These are phyloP conservation scores for Neospora caninum DNA, from an alignment of 169 alveolate species.

Conservation along the genomic window DNA sequence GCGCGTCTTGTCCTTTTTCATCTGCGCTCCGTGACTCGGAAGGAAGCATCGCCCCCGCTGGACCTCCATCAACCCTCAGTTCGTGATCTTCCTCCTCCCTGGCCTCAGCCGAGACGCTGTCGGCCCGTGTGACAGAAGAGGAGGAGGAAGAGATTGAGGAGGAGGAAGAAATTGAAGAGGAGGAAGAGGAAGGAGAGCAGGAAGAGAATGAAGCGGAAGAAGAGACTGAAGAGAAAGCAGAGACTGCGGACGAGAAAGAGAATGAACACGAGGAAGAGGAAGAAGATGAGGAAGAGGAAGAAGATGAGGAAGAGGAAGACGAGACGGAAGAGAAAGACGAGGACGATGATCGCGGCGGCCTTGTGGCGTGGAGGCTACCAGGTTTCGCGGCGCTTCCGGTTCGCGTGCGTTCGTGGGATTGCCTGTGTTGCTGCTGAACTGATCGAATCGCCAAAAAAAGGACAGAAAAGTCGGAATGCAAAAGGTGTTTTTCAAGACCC, in stretches of 20 bases:
- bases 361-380: no score
- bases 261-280: background rate
- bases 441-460: background rate
- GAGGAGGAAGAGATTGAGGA: background rate
- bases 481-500: background rate
- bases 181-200: background rate
- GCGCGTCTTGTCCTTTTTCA: no score
- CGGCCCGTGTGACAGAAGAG: no score
- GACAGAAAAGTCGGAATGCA: background rate
- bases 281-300: background rate
- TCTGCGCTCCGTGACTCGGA: no score
- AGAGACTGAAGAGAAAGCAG: background rate
- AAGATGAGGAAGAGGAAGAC: background rate
- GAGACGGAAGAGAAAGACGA: background rate
- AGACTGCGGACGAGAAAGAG: background rate
- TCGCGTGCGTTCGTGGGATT: no score
- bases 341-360: no score
- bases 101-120: no score
- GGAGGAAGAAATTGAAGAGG: background rate
- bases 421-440: background rate
- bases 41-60: no score
- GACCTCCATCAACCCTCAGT: no score
- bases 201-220: background rate
- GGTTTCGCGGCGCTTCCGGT: no score
- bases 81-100: no score